Conservation (phyloP, 2,329 filamentous ascomycete genomes). For the Lecanosticta acicola region DNA sequence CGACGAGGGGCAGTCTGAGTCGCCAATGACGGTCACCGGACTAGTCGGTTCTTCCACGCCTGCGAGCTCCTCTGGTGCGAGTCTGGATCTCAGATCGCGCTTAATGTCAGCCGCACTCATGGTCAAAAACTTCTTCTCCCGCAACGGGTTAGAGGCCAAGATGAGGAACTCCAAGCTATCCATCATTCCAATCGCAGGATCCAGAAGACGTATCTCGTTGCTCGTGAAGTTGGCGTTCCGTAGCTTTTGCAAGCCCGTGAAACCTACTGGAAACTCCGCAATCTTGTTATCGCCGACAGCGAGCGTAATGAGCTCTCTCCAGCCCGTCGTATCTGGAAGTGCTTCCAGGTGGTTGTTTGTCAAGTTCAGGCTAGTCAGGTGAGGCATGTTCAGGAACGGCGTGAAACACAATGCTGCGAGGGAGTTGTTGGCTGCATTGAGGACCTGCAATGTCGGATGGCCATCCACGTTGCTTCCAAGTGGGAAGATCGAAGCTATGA, state of each 20-base stretch:
- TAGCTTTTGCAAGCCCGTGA: conserved; percentile 61
- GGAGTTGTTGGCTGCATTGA: conserved; percentile 75
- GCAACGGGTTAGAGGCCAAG: conserved; percentile 81
- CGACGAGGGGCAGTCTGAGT: conserved; percentile 5
- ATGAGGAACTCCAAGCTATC: conserved; percentile 67
- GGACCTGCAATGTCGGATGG: conserved; percentile 61
- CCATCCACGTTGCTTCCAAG: conserved; percentile 38
- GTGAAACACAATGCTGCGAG: conserved; percentile 50
- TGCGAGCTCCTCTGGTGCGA: conserved; percentile 53
- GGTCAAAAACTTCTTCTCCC: conserved; percentile 78
- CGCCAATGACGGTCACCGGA: conserved; percentile 23
- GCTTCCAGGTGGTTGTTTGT: conserved; percentile 71
- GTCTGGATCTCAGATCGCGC: conserved; percentile 59
- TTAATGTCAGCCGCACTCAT: conserved; percentile 80
- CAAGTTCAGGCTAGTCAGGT: conserved; percentile 67
- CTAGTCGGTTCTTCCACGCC: conserved; percentile 17
- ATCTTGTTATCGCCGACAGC: conserved; percentile 79
- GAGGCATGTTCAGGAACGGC: conserved; percentile 58
- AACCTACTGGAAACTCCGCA: conserved; percentile 66
- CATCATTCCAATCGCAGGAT: conserved; percentile 74
- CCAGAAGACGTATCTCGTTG: conserved; percentile 73
- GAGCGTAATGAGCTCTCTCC: conserved; percentile 67
- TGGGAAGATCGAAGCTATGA: conserved; percentile 67
- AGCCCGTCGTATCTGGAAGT: conserved; percentile 69
- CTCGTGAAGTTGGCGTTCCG: conserved; percentile 76